These are phyloP conservation scores for Escovopsis weberi DNA, from an alignment of 2,329 filamentous ascomycete genomes.

Conservation along the genomic window DNA sequence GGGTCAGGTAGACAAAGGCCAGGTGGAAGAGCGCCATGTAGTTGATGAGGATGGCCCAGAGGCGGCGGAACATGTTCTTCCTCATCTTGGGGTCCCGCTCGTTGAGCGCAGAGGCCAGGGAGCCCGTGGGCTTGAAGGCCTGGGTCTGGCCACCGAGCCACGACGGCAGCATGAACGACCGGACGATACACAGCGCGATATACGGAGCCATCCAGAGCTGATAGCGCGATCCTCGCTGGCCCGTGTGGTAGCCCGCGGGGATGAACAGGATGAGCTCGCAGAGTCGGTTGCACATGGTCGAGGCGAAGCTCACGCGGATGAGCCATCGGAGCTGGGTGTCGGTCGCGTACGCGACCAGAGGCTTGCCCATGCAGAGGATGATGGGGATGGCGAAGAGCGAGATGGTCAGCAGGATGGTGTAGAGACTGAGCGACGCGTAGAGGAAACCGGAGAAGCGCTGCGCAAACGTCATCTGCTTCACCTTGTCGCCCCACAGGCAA, in stretches of 20 bases:
- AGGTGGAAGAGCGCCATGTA: slow-evolving; percentile 43
- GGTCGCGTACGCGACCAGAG: slow-evolving; percentile 40
- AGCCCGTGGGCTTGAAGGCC: slow-evolving; percentile 47
- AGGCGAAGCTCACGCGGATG: slow-evolving; percentile 38
- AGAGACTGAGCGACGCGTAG: slow-evolving; percentile 39
- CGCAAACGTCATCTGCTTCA: slow-evolving; percentile 37
- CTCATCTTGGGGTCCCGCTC: slow-evolving; percentile 39
- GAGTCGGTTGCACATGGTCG: slow-evolving; percentile 35
- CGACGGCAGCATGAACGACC: slow-evolving; percentile 40
- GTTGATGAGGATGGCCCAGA: slow-evolving; percentile 40
- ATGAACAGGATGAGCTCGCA: slow-evolving; percentile 44
- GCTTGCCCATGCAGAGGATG: slow-evolving; percentile 41
- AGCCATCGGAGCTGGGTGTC: slow-evolving; percentile 42
- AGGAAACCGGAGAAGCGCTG: slow-evolving; percentile 46
- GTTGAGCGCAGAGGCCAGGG: slow-evolving; percentile 38
- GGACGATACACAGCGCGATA: slow-evolving; percentile 41
- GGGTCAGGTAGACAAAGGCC: slow-evolving; percentile 36
- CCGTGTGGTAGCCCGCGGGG: slow-evolving; percentile 43
- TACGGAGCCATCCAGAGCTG: slow-evolving; percentile 51
- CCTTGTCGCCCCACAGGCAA: slow-evolving; percentile 38
- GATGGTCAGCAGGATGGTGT: slow-evolving; percentile 38
- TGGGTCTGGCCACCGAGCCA: slow-evolving; percentile 45
- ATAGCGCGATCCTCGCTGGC: slow-evolving; percentile 39
- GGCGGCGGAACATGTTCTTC: slow-evolving; percentile 36
- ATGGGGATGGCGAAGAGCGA: slow-evolving; percentile 45